Base-by-base conservation (phyloP, 2,329 filamentous ascomycete genomes). In the Xylaria sp. region DNA sequence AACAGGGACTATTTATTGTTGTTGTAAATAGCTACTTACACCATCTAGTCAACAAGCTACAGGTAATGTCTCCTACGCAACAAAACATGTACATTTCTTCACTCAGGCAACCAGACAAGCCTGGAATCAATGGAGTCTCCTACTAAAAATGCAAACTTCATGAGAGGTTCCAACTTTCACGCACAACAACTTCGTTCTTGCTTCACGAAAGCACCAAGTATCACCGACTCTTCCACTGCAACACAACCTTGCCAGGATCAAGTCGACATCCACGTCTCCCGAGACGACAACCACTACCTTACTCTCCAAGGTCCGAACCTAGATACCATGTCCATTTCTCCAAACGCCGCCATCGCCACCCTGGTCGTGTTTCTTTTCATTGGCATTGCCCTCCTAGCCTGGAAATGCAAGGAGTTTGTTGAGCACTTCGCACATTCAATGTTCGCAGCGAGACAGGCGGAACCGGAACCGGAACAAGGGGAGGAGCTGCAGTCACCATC, bases 261-360 rank as follows among this genome's bases (percentile, higher is more conserved):
- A 1, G 17, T 35, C 4, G 28, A 28, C 7, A 25, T 12, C 14
- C 15, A 43, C 9, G 31, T 33, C 19, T 21, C 53, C 14, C 21
- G n/a, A n/a, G n/a, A n/a, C n/a, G n/a, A n/a, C n/a, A n/a, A n/a
- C n/a, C n/a, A n/a, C 9, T 31, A 5, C 28, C 28, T 31, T 31
- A 47, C 56, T 15, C 11, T 1, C 19, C 38, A 35, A 31, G 9
- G 15, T 9, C n/a, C 14, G 15, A 21, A 9, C 14, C n/a, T 12
- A 17, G 25, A 9, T 17, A 59, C 12, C 45, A 60, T 60, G 50
- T 2, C 28, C 9, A 54, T 53, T 19, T 55, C 35, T 15, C 60
- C 56, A 1, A 74, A 74, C 65, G 67, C 68, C 3, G 67, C 63
- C 11, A 71, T 77, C 57, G 72, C 70, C 19, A 38, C 77, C 7